Conservation (phyloP, 371 early-diverging fungal species). For the Mortierella sp. region DNA sequence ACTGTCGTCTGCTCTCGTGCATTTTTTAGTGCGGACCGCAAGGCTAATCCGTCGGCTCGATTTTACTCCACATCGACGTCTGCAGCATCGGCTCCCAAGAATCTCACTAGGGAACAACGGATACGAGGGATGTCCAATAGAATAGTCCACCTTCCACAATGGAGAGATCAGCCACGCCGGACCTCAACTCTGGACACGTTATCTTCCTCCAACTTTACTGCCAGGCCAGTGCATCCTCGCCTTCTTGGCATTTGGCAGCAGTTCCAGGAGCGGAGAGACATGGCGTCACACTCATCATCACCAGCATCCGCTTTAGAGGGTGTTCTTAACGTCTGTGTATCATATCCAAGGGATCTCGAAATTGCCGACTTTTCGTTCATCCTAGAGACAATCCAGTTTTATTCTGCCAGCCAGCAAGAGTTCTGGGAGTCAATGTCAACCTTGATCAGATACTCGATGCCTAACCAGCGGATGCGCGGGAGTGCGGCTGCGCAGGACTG, state of each 20-base stretch:
- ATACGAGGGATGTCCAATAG: slow-evolving; percentile 28
- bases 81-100: not conserved
- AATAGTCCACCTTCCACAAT: slow-evolving; percentile 19
- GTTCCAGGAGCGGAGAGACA: not conserved
- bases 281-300: not conserved
- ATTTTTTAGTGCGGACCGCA: no score
- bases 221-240: slow-evolving; percentile 13
- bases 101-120: not conserved
- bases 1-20: not conserved
- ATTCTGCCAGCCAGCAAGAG: slow-evolving; percentile 30
- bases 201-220: not conserved
- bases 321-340: slow-evolving; percentile 14
- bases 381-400: slow-evolving; percentile 33
- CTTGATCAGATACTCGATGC: slow-evolving; percentile 9
- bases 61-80: not conserved
- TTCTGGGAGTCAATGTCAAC: slow-evolving; percentile 42
- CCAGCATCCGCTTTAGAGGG: slow-evolving; percentile 1
- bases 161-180: slow-evolving; percentile 3
- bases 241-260: slow-evolving; percentile 17
- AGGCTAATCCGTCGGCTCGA: no score
- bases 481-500: slow-evolving; percentile 1
- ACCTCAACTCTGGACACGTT: not conserved
- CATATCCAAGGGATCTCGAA: not conserved
- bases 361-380: slow-evolving; percentile 25
- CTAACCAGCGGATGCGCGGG: not conserved